A percentile compares a stretch with the other conserved stretches of the same genome.
These are phyloP conservation scores for Cydonia oblonga DNA, from an alignment of 331 rosid species.

Conservation along the genomic window DNA sequence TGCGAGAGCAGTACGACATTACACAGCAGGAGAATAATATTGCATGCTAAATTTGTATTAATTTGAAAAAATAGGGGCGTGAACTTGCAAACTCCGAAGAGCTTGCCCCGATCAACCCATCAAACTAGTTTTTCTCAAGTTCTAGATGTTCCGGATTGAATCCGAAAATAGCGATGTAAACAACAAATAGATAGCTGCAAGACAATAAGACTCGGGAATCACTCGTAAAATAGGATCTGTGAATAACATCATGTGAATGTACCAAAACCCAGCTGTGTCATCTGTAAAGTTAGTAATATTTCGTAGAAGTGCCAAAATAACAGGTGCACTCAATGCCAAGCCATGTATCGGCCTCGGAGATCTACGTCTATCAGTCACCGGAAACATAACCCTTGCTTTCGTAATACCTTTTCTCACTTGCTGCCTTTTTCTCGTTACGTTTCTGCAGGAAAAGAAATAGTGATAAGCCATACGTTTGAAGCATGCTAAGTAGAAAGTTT, in stretches of 20 bases:
- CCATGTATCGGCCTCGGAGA: constrained; percentile 4
- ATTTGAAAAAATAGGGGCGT: not conserved
- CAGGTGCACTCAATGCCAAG: not conserved
- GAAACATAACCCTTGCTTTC: constrained; percentile 47
- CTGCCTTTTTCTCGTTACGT: constrained; percentile 82
- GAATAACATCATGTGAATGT: not conserved
- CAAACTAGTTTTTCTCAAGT: constrained; percentile 3
- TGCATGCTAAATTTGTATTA: not conserved
- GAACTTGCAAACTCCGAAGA: constrained; percentile 10
- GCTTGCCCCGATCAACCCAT: not conserved
- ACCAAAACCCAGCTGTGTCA: not conserved
- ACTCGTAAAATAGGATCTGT: not conserved
- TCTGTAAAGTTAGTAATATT: constrained; percentile 2
- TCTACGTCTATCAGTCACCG: constrained; percentile 48
- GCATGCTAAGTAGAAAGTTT: not conserved
- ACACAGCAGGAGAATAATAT: not conserved
- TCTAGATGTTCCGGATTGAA: not conserved
- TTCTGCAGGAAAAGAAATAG: constrained; percentile 32
- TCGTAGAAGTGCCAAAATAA: not conserved
- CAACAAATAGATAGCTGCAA: not conserved
- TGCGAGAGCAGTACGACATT: too few relatives aligned
- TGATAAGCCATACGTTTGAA: not conserved
- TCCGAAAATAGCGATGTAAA: not conserved
- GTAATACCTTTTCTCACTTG: constrained; percentile 75
- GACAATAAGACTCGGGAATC: not conserved